Evolutionary conservation across 345 rosid species (phyloP).

Genomic region (Brassica cretica): DNA sequence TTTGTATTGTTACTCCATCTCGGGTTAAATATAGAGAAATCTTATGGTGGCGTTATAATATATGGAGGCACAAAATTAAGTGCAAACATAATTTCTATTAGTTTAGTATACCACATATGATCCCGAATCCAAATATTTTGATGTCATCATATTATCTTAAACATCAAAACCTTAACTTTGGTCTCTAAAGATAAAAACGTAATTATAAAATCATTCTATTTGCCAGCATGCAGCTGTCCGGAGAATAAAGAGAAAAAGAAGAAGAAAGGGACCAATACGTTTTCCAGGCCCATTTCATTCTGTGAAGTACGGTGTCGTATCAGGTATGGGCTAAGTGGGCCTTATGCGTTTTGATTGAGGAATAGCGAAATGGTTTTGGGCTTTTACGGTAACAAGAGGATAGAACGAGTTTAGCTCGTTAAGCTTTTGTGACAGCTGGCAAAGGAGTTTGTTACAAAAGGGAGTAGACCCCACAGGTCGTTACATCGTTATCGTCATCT

Average conservation of each 20-base stretch:
- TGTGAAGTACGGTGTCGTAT: no score
- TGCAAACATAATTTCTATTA: conserved; percentile 16
- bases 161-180: conserved; percentile 26
- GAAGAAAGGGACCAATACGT: no score
- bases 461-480: neutral
- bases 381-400: no score
- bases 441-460: neutral
- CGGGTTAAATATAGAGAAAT: neutral
- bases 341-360: no score
- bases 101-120: conserved; percentile 1
- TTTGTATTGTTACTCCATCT: conserved; percentile 11
- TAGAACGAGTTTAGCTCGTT: no score
- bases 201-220: no score
- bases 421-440: no score
- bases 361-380: no score
- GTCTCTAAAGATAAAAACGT: conserved; percentile 8
- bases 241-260: no score
- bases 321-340: no score
- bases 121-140: conserved; percentile 35
- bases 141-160: conserved; percentile 29
- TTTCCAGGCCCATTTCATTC: no score
- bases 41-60: conserved; percentile 10
- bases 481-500: neutral
- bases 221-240: no score
- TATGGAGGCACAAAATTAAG: neutral